phyloP scores from a whole-genome alignment of 176 grass and related monocot genomes.

The Stipa capillata region DNA sequence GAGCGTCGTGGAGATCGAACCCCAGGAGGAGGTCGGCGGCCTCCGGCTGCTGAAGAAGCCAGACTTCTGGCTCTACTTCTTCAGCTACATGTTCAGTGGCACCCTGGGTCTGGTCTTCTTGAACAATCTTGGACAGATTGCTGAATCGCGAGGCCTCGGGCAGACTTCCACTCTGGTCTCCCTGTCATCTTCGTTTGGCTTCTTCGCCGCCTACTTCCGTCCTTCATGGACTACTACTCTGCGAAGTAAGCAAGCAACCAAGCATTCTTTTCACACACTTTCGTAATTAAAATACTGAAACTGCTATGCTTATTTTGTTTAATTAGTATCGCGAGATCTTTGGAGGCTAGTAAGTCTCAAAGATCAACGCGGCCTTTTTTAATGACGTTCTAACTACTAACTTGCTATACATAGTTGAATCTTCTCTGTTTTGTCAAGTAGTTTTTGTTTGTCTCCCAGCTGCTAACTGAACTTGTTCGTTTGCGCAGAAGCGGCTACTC shows the following conservation, averaged over 20 bases:
- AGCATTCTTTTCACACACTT: conserved; percentile 37
- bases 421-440: background rate
- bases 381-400: conserved; percentile 13
- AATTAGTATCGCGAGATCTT: conserved; percentile 7
- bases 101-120: conserved; percentile 89
- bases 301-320: background rate
- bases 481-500: conserved; percentile 43
- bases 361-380: conserved; percentile 14
- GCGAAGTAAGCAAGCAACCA: conserved; percentile 61
- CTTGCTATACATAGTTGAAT: too few relatives aligned
- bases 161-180: conserved; percentile 78
- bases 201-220: conserved; percentile 87
- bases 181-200: conserved; percentile 90
- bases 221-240: conserved; percentile 85
- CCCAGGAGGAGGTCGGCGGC: conserved; percentile 56
- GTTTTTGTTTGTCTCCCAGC: background rate
- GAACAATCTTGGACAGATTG: conserved; percentile 93
- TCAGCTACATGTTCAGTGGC: conserved; percentile 97
- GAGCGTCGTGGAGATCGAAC: background rate
- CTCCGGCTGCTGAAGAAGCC: conserved; percentile 50
- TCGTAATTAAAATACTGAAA: background rate
- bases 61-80: conserved; percentile 96
- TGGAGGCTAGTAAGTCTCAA: conserved; percentile 17
- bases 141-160: conserved; percentile 62
- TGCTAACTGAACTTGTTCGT: background rate